Evolutionary conservation across 1,139 yeast species (phyloP).

Genomic region (Magnusiomyces paraingens): DNA sequence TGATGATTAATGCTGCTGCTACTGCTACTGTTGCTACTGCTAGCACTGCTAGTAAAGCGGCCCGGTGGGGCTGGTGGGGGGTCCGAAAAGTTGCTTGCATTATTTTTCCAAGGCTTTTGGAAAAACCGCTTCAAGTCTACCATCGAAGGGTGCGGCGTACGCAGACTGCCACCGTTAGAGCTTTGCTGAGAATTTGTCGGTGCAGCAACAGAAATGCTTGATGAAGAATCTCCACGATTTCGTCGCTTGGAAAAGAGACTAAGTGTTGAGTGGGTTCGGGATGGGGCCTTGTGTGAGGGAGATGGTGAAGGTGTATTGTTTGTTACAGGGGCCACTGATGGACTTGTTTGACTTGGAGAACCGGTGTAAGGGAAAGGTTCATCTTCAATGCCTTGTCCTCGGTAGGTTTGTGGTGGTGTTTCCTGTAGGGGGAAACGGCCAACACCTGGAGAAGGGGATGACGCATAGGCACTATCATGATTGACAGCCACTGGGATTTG

Average conservation of each 20-base stretch:
- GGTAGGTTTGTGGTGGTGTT: background rate
- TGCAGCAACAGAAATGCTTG: slow-evolving; percentile 1
- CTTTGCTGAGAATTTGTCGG: background rate
- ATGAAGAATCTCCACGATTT: slow-evolving; percentile 22
- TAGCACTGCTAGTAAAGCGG: background rate
- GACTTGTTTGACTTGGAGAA: too few species aligned
- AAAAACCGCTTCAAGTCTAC: slow-evolving; percentile 30
- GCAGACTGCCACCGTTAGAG: background rate
- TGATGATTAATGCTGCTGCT: too few species aligned
- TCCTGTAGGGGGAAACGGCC: background rate
- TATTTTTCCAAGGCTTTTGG: slow-evolving; percentile 28
- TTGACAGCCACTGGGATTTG: slow-evolving; percentile 5
- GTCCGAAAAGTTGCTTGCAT: slow-evolving; percentile 8
- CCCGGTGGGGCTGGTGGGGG: slow-evolving; percentile 8
- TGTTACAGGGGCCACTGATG: too few species aligned
- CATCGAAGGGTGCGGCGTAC: slow-evolving; percentile 23
- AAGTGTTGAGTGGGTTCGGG: slow-evolving; percentile 26
- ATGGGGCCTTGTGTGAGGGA: slow-evolving; percentile 14
- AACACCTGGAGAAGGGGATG: background rate
- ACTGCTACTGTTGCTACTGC: background rate
- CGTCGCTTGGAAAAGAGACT: slow-evolving; percentile 24
- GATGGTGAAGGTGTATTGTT: too few species aligned
- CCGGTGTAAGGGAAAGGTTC: too few species aligned
- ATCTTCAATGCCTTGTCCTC: too few species aligned
- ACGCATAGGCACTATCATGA: slow-evolving; percentile 4